Percentiles rank a stretch among this genome's conserved stretches.
phyloP scores from a whole-genome alignment of 1,139 yeast genomes.

The Ashbya aceris region DNA sequence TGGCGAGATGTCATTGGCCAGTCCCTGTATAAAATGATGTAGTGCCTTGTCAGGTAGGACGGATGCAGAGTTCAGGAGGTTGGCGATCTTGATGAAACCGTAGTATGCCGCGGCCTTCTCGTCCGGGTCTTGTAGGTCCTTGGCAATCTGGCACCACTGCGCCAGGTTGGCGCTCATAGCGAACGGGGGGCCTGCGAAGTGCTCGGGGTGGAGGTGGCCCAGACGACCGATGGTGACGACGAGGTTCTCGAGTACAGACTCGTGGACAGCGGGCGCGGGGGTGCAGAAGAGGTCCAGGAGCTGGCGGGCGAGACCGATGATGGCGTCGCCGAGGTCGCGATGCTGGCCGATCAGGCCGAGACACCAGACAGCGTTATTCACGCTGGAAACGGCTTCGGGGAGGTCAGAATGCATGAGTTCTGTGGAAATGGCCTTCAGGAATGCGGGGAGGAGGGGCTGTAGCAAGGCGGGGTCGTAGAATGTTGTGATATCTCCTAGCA shows the following conservation, averaged over 20 bases:
- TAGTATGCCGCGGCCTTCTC: conserved; percentile 28
- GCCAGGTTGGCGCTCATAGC: conserved; percentile 22
- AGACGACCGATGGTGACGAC: conserved; percentile 92
- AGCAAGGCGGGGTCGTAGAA: conserved; percentile 32
- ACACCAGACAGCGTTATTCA: conserved; percentile 88
- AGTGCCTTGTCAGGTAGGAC: conserved; percentile 17
- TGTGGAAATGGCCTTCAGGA: conserved; percentile 57
- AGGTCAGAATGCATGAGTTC: conserved; percentile 41
- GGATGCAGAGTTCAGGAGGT: conserved; percentile 16
- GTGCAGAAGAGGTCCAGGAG: conserved; percentile 58
- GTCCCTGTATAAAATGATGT: conserved; percentile 19
- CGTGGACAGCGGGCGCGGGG: conserved; percentile 31
- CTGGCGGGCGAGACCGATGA: conserved; percentile 49
- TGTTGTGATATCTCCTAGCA: conserved; percentile 80
- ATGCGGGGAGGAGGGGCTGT: conserved; percentile 37
- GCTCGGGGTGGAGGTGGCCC: conserved; percentile 57
- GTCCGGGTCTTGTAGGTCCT: conserved; percentile 23
- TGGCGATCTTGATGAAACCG: conserved; percentile 27
- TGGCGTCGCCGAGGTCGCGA: conserved; percentile 50
- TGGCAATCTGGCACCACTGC: conserved; percentile 24
- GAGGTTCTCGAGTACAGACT: conserved; percentile 70
- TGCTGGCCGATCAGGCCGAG: conserved; percentile 77
- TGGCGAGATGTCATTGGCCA: conserved; percentile 16
- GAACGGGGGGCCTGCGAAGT: conserved; percentile 39
- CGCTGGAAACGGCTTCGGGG: conserved; percentile 48